Conservation (phyloP, 1,284 basidiomycete species). For the Leccinum pallidistipes region DNA sequence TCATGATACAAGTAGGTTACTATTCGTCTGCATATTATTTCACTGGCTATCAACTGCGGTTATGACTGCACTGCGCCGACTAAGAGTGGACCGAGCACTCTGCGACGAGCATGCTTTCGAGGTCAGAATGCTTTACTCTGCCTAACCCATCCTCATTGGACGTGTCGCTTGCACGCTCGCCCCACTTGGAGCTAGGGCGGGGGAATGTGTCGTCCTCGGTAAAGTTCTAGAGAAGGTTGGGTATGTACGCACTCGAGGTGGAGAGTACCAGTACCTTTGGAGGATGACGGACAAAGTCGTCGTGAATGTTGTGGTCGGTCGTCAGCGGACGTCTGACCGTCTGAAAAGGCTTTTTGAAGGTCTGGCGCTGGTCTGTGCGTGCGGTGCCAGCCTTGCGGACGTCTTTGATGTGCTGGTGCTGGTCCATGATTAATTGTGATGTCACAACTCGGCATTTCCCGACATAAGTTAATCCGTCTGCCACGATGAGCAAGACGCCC, state of each 20-base stretch:
- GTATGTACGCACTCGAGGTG: background rate
- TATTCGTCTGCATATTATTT: slow-evolving; percentile 8
- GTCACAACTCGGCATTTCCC: slow-evolving; percentile 25
- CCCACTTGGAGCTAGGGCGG: slow-evolving; percentile 7
- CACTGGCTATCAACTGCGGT: slow-evolving; percentile 15
- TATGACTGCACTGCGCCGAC: background rate
- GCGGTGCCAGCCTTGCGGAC: slow-evolving; percentile 9
- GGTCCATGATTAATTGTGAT: background rate
- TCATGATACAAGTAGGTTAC: slow-evolving; percentile 11
- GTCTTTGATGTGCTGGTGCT: slow-evolving; percentile 6
- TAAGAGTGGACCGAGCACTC: slow-evolving; percentile 19
- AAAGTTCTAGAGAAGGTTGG: background rate
- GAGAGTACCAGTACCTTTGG: slow-evolving; percentile 31
- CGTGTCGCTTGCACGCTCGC: background rate
- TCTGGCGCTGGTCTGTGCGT: slow-evolving; percentile 8
- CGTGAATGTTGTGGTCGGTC: slow-evolving; percentile 36
- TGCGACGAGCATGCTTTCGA: slow-evolving; percentile 8
- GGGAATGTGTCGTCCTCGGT: slow-evolving; percentile 6
- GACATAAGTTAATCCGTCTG: slow-evolving; percentile 21
- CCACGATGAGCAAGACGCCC: slow-evolving; percentile 33
- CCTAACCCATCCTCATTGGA: slow-evolving; percentile 3
- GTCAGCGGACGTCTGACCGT: slow-evolving; percentile 30
- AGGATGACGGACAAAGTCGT: slow-evolving; percentile 35
- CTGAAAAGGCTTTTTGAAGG: slow-evolving; percentile 34
- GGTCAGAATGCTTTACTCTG: slow-evolving; percentile 15